Evolutionary conservation across 225 moss, liverwort and hornwort genomes (phyloP).

Genomic region (Neckera pumila): DNA sequence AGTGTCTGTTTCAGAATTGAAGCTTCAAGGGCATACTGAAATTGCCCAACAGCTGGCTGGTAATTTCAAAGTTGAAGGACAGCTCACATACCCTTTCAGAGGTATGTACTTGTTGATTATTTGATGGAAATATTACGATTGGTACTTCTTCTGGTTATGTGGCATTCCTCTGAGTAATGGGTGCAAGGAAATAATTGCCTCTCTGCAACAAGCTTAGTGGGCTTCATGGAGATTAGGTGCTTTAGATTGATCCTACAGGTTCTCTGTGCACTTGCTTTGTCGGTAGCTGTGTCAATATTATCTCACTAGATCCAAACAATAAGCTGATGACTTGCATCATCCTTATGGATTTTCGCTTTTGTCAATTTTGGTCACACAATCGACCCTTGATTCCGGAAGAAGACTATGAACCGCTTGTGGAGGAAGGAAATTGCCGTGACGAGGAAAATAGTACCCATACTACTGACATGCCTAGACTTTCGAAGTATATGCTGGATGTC

Average conservation of each 20-base stretch:
- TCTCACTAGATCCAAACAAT: not conserved
- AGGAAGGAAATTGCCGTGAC: not conserved
- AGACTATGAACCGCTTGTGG: not conserved
- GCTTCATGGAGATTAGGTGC: not conserved
- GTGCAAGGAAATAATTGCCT: not conserved
- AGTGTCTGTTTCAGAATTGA: conserved; percentile 2
- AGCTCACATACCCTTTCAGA: not conserved
- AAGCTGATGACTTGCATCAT: not conserved
- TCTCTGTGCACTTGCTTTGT: not conserved
- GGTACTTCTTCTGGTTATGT: not conserved
- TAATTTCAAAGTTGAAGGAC: not conserved
- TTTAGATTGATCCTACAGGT: not conserved
- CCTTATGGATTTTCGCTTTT: not conserved
- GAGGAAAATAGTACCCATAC: not conserved
- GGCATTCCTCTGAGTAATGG: not conserved
- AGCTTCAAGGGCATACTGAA: not conserved
- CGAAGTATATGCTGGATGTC: not conserved
- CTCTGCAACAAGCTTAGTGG: not conserved
- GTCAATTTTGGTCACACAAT: not conserved
- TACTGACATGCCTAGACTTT: not conserved
- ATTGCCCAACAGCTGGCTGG: not conserved
- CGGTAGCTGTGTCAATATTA: not conserved
- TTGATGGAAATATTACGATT: not conserved
- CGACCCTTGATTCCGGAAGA: not conserved
- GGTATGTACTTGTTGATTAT: not conserved